Evolutionary conservation across 108 stramenopile genomes (phyloP), one percentile per base, ranked within the genome.

Genomic region (Nitzschia putrida): DNA sequence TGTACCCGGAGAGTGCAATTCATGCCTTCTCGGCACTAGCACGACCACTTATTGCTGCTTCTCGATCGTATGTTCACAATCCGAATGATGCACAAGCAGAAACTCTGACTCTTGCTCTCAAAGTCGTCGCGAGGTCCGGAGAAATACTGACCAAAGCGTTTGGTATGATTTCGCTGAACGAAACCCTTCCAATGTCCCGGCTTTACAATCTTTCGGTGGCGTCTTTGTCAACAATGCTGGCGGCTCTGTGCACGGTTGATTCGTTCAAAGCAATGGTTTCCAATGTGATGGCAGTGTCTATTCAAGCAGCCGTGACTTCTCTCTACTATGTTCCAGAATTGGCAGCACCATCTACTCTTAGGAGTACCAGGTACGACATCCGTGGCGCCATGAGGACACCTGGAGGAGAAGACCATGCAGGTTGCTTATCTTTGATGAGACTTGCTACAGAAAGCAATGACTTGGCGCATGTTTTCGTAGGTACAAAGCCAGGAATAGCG

Each of bases 301-400:
- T 90, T 43, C 67, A 79, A 38, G 75, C 79, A 40, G 64, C 87
- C 10, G 68, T 71, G 8, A 11, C 78, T 29, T 88, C 88, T 12
- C 51, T 86, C 38, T 42, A 74, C 7, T 51, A 72, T 18, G 64
- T 90, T 14, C 93, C 93, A 47, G 93, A 94, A 61, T 79, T 94
- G 12, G 64, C 76, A 18, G 85, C 86, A 11, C 76, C 72, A 47
- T 88, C 88, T 2, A 78, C 86, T 4, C 82, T 94, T 4, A 50
- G 76, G n/a, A 61, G 57, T 29, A 77, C 85, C n/a, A 71, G 79
- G 9, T 90, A 82, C 69, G 93, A 94, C 64, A 90, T 91, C 40
- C 78, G 83, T 41, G 93, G 93, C 6, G 83, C 93, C 3, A 88
- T 91, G 85, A 45, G 93, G 25, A 88, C 86, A 12, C 88, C 93